A percentile compares a stretch with the other conserved stretches of the same genome.
Conservation (phyloP, 202 grass and related monocot genomes). For the Zizania palustris region DNA sequence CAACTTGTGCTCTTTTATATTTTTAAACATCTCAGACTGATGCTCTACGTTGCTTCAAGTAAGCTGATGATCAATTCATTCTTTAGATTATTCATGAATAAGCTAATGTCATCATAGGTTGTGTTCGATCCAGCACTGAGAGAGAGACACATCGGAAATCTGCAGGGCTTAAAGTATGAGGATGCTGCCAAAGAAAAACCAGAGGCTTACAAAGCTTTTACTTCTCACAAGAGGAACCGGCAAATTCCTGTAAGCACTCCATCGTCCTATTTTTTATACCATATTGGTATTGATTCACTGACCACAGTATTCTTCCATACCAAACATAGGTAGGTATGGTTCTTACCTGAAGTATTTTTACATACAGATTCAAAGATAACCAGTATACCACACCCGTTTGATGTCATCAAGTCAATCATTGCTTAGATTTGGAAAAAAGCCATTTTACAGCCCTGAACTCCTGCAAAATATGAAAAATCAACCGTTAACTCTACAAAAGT, state of each 20-base stretch:
- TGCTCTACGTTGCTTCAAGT: not conserved
- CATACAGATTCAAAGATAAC: conserved; percentile 26
- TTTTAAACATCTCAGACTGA: conserved; percentile 28
- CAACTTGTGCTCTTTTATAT: conserved; percentile 1
- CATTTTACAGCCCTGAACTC: not conserved
- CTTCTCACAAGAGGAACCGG: conserved; percentile 67
- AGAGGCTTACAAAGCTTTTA: conserved; percentile 72
- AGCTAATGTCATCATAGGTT: conserved; percentile 45
- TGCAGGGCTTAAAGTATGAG: conserved; percentile 74
- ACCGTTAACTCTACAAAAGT: not conserved
- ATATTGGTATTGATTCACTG: conserved; percentile 14
- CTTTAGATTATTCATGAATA: conserved; percentile 17
- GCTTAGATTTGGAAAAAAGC: not conserved
- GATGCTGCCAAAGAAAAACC: conserved; percentile 63
- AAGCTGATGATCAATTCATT: conserved; percentile 7
- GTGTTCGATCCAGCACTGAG: conserved; percentile 60
- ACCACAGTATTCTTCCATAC: conserved; percentile 3
- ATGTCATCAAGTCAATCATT: not conserved
- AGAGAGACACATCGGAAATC: conserved; percentile 85
- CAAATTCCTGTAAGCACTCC: conserved; percentile 69
- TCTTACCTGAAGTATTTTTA: not conserved
- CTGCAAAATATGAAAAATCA: not conserved
- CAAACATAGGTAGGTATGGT: not conserved
- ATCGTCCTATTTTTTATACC: conserved; percentile 12
- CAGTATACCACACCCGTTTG: not conserved